Evolutionary conservation across 768 basidiomycete species (phyloP).

Genomic region (Mycena polygramma): DNA sequence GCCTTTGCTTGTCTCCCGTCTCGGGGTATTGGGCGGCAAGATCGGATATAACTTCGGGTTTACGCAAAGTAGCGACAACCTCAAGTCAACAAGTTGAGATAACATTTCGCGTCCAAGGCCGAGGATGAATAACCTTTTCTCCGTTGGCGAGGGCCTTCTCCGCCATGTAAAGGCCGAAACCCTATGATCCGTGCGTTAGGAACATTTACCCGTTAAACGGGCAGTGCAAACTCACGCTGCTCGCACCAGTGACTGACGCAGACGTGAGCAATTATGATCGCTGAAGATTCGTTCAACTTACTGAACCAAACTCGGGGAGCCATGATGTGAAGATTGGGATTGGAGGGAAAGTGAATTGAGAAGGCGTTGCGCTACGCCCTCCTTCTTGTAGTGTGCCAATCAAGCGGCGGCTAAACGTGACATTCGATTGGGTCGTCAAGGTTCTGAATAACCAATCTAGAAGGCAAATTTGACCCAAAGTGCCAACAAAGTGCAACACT

Average conservation of each 20-base stretch:
- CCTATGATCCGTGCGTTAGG: constrained; percentile 12
- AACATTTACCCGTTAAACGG: not conserved
- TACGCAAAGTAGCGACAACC: constrained; percentile 56
- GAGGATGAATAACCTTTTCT: constrained; percentile 21
- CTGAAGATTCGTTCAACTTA: constrained; percentile 5
- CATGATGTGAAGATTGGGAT: constrained; percentile 13
- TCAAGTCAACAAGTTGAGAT: not conserved
- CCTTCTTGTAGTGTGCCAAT: not conserved
- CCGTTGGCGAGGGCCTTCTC: constrained; percentile 35
- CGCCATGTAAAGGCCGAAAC: constrained; percentile 36
- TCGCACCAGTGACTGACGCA: constrained; percentile 33
- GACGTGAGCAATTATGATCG: not conserved
- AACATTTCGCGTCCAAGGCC: not conserved
- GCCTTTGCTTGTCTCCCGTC: constrained; percentile 35
- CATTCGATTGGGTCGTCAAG: constrained; percentile 1
- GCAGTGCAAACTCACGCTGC: constrained; percentile 28
- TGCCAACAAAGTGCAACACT: not conserved
- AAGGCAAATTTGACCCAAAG: not conserved
- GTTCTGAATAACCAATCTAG: not conserved
- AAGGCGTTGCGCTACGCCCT: not conserved
- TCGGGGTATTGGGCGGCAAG: constrained; percentile 45
- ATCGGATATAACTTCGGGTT: constrained; percentile 47
- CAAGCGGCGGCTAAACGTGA: not conserved
- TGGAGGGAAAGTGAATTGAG: not conserved
- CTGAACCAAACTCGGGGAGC: constrained; percentile 36